Evolutionary conservation across 2,329 filamentous ascomycete genomes (phyloP).

Genomic region (Colletotrichum sp.): DNA sequence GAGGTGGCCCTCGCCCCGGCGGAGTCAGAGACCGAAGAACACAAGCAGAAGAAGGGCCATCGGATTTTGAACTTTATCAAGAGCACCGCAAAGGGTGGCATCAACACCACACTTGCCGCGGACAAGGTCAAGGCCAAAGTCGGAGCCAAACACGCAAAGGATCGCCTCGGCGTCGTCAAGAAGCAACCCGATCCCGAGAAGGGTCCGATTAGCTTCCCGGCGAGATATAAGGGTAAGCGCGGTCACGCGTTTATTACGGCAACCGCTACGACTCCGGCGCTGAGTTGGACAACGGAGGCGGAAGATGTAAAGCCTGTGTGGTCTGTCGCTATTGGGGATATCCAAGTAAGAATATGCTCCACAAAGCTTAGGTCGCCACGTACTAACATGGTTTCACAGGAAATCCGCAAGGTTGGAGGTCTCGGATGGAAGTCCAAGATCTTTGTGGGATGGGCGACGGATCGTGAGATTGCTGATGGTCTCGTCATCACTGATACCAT

Average conservation of each 20-base stretch:
- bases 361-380: fast-evolving
- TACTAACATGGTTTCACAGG: constrained; percentile 29
- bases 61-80: constrained; percentile 71
- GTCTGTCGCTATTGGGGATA: constrained; percentile 73
- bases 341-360: constrained; percentile 39
- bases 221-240: constrained; percentile 71
- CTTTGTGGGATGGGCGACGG: constrained; percentile 80
- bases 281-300: constrained; percentile 67
- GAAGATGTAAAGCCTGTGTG: constrained; percentile 66
- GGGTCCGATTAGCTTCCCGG: constrained; percentile 80
- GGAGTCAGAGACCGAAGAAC: constrained; percentile 54
- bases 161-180: constrained; percentile 73
- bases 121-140: constrained; percentile 74
- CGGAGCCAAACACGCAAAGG: constrained; percentile 66
- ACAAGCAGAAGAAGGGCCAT: constrained; percentile 43
- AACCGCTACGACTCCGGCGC: constrained; percentile 68
- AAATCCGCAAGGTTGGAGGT: constrained; percentile 81
- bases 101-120: constrained; percentile 74
- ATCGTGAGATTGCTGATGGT: constrained; percentile 77
- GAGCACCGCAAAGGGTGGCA: constrained; percentile 70
- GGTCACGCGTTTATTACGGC: constrained; percentile 75
- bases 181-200: constrained; percentile 45
- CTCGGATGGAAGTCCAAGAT: constrained; percentile 86
- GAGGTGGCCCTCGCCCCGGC: constrained; percentile 44
- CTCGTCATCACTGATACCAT: constrained; percentile 67